Evolutionary conservation across 192 early-diverging fungal species (phyloP).

Genomic region (Fimicolochytrium jonesii): DNA sequence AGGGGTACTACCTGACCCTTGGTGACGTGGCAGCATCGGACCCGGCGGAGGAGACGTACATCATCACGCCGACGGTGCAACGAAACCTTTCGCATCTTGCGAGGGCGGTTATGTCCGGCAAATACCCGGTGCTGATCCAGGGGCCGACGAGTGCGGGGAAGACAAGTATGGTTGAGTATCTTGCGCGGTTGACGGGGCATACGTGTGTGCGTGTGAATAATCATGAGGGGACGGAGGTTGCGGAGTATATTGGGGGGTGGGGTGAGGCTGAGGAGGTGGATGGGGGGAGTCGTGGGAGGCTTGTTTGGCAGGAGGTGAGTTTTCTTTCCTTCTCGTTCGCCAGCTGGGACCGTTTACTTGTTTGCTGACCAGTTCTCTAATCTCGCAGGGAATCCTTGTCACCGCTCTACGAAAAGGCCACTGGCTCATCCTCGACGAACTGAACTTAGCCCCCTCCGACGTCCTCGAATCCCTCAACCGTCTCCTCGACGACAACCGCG

Average conservation of each 20-base stretch:
- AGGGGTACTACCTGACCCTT: constrained; percentile 80
- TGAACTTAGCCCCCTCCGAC: constrained; percentile 97
- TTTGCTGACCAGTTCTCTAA: neutral
- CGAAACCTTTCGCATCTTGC: constrained; percentile 82
- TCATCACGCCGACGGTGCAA: constrained; percentile 84
- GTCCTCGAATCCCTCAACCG: constrained; percentile 97
- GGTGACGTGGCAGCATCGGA: constrained; percentile 36
- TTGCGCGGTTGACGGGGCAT: constrained; percentile 89
- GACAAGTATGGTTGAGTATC: constrained; percentile 95
- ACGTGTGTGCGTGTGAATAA: constrained; percentile 97
- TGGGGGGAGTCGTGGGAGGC: constrained; percentile 11
- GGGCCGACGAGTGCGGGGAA: constrained; percentile 98
- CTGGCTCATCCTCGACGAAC: constrained; percentile 98
- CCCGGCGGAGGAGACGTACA: constrained; percentile 51
- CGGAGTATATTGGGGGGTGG: constrained; percentile 96
- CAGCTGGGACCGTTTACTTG: neutral
- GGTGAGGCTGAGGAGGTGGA: constrained; percentile 74
- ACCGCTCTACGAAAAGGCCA: constrained; percentile 89
- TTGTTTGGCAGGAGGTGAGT: constrained; percentile 85
- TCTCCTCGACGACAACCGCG: constrained; percentile 94
- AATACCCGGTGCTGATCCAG: constrained; percentile 95
- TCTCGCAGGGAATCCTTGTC: constrained; percentile 78
- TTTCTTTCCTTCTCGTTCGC: neutral
- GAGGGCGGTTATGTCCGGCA: constrained; percentile 83
- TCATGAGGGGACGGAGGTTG: constrained; percentile 98